Percentiles rank a stretch among this genome's conserved stretches.
These are phyloP conservation scores for Thielaviopsis ethacetica DNA, from an alignment of 2,329 filamentous ascomycete species.

Conservation along the genomic window DNA sequence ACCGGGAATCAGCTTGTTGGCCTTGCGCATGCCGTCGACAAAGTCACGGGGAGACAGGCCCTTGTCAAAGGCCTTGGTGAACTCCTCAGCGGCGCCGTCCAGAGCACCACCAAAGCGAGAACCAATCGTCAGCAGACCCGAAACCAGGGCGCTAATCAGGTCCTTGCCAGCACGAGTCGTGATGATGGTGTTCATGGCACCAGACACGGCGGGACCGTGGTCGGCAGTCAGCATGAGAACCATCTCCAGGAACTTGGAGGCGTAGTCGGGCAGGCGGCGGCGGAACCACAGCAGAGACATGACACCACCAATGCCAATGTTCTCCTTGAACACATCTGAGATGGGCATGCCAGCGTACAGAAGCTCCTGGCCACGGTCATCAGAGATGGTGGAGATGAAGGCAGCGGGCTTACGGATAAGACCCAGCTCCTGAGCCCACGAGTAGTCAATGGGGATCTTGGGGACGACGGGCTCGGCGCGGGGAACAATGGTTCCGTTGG, in stretches of 20 bases:
- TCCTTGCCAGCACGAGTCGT: slow-evolving; percentile 99
- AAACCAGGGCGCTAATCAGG: slow-evolving; percentile 85
- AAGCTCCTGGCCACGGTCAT: slow-evolving; percentile 98
- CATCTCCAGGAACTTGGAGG: slow-evolving; percentile 99
- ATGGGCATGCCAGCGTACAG: slow-evolving; percentile 99
- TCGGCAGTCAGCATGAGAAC: slow-evolving; percentile 99
- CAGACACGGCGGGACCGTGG: slow-evolving; percentile 95
- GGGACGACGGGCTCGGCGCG: slow-evolving; percentile 79
- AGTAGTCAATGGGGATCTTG: slow-evolving; percentile 99
- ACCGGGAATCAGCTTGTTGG: slow-evolving; percentile 99
- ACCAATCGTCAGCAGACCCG: slow-evolving; percentile 94
- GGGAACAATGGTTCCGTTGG: slow-evolving; percentile 70
- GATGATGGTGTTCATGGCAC: slow-evolving; percentile 99
- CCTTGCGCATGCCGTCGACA: slow-evolving; percentile 96
- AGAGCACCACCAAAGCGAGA: slow-evolving; percentile 97
- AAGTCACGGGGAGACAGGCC: slow-evolving; percentile 96
- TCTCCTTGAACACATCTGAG: slow-evolving; percentile 98
- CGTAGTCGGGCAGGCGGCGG: slow-evolving; percentile 85
- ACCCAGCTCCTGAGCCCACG: slow-evolving; percentile 97
- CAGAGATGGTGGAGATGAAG: slow-evolving; percentile 99
- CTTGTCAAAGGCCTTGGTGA: slow-evolving; percentile 96
- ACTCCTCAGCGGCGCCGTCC: slow-evolving; percentile 95
- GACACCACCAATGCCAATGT: slow-evolving; percentile 98
- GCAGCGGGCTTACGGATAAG: slow-evolving; percentile 99
- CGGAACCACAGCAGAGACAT: slow-evolving; percentile 99